These are phyloP conservation scores for Ceratobasidium theobromae DNA, from an alignment of 1,284 basidiomycete species.

Conservation along the genomic window DNA sequence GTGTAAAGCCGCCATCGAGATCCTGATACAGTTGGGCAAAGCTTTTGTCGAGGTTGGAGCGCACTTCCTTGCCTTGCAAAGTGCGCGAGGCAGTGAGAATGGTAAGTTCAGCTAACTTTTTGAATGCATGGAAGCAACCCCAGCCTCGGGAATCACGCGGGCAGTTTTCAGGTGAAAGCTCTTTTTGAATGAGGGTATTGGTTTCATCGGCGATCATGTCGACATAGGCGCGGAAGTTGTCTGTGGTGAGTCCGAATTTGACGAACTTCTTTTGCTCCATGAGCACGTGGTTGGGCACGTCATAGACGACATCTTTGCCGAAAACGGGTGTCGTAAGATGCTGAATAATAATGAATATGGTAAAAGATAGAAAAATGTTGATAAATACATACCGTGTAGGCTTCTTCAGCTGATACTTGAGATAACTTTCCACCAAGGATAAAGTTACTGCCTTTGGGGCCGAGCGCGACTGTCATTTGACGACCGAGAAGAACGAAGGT, in stretches of 20 bases:
- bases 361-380: not conserved
- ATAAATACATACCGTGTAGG: constrained; percentile 70
- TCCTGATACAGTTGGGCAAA: constrained; percentile 89
- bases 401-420: constrained; percentile 94
- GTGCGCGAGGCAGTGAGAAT: constrained; percentile 93
- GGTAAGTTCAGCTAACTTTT: constrained; percentile 86
- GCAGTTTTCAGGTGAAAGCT: constrained; percentile 40
- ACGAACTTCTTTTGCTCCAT: constrained; percentile 99
- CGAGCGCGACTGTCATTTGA: constrained; percentile 88
- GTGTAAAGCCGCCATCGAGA: constrained; percentile 90
- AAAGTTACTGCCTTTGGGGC: constrained; percentile 92
- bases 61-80: constrained; percentile 90
- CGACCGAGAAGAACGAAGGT: constrained; percentile 91
- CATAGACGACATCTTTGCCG: constrained; percentile 97
- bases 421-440: constrained; percentile 91
- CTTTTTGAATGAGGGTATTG: constrained; percentile 65
- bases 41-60: constrained; percentile 73
- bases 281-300: constrained; percentile 92
- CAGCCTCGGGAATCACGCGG: constrained; percentile 44
- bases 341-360: constrained; percentile 48
- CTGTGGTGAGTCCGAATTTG: constrained; percentile 89
- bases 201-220: constrained; percentile 89
- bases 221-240: constrained; percentile 91
- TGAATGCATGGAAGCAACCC: constrained; percentile 72
- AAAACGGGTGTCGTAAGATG: constrained; percentile 91